Conservation (phyloP, 2,329 filamentous ascomycete genomes). For the Arthrobotrys iridis region DNA sequence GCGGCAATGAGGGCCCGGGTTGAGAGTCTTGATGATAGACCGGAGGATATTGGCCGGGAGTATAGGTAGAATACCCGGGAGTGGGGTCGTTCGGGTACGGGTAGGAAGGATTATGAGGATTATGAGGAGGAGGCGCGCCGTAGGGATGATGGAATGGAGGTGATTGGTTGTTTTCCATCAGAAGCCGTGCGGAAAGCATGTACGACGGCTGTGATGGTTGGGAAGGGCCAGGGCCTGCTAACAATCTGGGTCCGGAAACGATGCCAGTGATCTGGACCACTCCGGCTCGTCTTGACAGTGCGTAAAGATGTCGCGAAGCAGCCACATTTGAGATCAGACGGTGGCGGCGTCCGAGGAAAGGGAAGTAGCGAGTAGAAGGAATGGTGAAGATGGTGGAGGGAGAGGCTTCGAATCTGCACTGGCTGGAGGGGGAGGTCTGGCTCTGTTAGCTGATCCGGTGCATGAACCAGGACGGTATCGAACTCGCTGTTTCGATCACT, state of each 20-base stretch:
- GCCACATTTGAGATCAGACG: slow-evolving; percentile 54
- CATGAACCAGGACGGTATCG: background rate
- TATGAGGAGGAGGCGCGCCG: slow-evolving; percentile 29
- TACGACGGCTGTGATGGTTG: slow-evolving; percentile 10
- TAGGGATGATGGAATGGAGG: slow-evolving; percentile 49
- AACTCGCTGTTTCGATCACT: background rate
- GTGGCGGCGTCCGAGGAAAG: slow-evolving; percentile 49
- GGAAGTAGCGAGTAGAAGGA: slow-evolving; percentile 29
- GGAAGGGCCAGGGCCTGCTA: slow-evolving; percentile 7
- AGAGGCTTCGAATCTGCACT: too few species aligned
- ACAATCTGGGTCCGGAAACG: slow-evolving; percentile 23
- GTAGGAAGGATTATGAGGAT: background rate
- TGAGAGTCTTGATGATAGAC: slow-evolving; percentile 11
- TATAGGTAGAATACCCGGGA: background rate
- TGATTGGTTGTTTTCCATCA: slow-evolving; percentile 55
- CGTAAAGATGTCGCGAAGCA: slow-evolving; percentile 24
- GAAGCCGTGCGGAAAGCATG: slow-evolving; percentile 29
- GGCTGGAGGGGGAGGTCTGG: background rate
- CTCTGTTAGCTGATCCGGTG: background rate
- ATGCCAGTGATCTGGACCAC: slow-evolving; percentile 40
- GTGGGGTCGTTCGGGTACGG: background rate
- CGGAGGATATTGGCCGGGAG: background rate
- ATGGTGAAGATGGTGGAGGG: slow-evolving; percentile 32
- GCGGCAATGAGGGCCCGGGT: background rate
- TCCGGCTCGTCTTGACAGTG: slow-evolving; percentile 38